phyloP scores from a whole-genome alignment of 352 stramenopile species.

The Phytophthora tubulina region DNA sequence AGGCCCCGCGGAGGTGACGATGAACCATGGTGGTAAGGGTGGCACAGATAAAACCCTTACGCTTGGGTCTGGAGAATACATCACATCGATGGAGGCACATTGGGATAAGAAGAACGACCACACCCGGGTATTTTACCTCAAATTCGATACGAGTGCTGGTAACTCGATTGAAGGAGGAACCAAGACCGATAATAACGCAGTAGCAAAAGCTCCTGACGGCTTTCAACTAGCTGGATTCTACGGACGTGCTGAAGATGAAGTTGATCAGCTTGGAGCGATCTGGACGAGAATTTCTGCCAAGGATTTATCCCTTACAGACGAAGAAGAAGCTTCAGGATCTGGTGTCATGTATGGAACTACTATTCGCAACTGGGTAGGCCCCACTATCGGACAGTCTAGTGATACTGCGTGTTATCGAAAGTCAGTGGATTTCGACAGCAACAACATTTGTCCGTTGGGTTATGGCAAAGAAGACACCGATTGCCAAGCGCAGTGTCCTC shows the following conservation, averaged over 20 bases:
- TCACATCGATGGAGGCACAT: slow-evolving; percentile 37
- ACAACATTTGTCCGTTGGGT: slow-evolving; percentile 38
- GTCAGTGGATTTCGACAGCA: slow-evolving; percentile 31
- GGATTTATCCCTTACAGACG: slow-evolving; percentile 23
- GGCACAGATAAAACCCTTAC: slow-evolving; percentile 28
- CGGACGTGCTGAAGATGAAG: slow-evolving; percentile 33
- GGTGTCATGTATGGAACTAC: slow-evolving; percentile 27
- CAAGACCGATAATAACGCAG: slow-evolving; percentile 27
- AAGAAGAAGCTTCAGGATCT: slow-evolving; percentile 4
- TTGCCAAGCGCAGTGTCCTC: slow-evolving; percentile 43
- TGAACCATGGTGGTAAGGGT: slow-evolving; percentile 29
- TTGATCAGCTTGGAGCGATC: slow-evolving; percentile 40
- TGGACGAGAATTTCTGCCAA: slow-evolving; percentile 36
- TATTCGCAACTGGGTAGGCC: slow-evolving; percentile 37
- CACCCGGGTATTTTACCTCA: slow-evolving; percentile 36
- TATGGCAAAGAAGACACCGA: slow-evolving; percentile 32
- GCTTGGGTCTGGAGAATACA: slow-evolving; percentile 30
- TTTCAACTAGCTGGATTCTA: slow-evolving; percentile 36
- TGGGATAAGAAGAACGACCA: slow-evolving; percentile 38
- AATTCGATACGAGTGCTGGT: slow-evolving; percentile 31
- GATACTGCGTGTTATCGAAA: slow-evolving; percentile 40
- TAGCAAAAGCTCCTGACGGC: slow-evolving; percentile 22
- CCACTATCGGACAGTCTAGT: slow-evolving; percentile 28
- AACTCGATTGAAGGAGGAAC: slow-evolving; percentile 36
- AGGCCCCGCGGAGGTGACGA: slow-evolving; percentile 22